A percentile compares a stretch with the other conserved stretches of the same genome.
These are phyloP conservation scores for Hypsizygus ulmarius DNA, from an alignment of 1,284 basidiomycete genomes.

Conservation along the genomic window DNA sequence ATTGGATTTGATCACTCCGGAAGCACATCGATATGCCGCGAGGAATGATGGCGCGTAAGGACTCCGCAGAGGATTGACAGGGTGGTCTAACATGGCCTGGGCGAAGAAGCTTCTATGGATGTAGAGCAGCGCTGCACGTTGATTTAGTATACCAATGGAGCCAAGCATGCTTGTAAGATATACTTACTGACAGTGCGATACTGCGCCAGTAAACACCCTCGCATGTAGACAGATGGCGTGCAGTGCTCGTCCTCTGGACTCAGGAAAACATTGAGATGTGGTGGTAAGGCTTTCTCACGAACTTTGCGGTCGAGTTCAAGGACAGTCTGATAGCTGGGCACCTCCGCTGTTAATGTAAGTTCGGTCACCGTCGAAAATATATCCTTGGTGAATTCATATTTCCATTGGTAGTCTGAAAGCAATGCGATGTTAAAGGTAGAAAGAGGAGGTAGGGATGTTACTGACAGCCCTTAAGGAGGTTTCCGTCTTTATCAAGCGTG, in stretches of 20 bases:
- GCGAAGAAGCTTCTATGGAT: slow-evolving; percentile 63
- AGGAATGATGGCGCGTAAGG: slow-evolving; percentile 64
- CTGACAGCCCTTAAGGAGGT: slow-evolving; percentile 47
- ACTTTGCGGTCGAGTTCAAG: slow-evolving; percentile 58
- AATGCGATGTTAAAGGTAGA: neutral
- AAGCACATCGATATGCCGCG: slow-evolving; percentile 60
- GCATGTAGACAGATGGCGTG: slow-evolving; percentile 49
- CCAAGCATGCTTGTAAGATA: neutral
- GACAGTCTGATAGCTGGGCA: slow-evolving; percentile 52
- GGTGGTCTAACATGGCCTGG: slow-evolving; percentile 59
- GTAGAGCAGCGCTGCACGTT: slow-evolving; percentile 45
- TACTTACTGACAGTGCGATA: slow-evolving; percentile 47
- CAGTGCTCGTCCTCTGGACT: slow-evolving; percentile 44
- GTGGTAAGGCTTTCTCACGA: slow-evolving; percentile 50
- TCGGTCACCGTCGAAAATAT: slow-evolving; percentile 49
- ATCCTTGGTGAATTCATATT: slow-evolving; percentile 48
- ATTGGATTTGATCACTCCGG: slow-evolving; percentile 52
- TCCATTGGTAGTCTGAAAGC: slow-evolving; percentile 42
- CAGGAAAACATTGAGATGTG: slow-evolving; percentile 50
- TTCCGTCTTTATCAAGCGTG: slow-evolving; percentile 46
- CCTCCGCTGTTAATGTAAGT: slow-evolving; percentile 46
- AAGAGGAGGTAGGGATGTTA: neutral
- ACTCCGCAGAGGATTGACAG: slow-evolving; percentile 57
- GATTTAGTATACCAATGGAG: neutral
- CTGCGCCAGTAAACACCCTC: slow-evolving; percentile 48